Evolutionary conservation across 2,329 filamentous ascomycete genomes (phyloP), one percentile per base, ranked within the genome.

Genomic region (Alternaria viburni): DNA sequence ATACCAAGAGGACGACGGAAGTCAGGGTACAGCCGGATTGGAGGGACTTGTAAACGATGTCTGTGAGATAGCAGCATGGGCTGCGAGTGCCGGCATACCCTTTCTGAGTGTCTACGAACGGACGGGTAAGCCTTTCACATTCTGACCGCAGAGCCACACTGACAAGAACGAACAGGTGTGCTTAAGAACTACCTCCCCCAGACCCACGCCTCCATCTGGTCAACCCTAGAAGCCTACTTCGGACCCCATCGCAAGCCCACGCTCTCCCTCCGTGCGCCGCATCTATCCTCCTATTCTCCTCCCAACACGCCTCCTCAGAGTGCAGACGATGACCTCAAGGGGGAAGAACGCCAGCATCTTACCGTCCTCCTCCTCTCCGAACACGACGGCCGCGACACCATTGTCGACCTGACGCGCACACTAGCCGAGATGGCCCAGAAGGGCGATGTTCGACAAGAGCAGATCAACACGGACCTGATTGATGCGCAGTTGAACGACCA

Each of bases 331-430:
- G 63, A 71, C 15, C 66, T 74, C 21, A 75, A 76, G 32, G 54
- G 66, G 46, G 54, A 67, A 56, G 47, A 64, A 57, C 66, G 68
- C 61, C 80, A 79, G 23, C 81, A 86, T 63, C 79, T 90, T 17
- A 87, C 85, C 5, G 81, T 98, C 17, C 87, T 97, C 61, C 87
- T 99, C 43, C 88, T 99, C 54, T 97, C 93, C 13, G 88, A 89
- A 41, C 91, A 95, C 59, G 96, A 99, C 73, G 95, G 96, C 52
- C 89, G 95, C 58, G 93, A 97, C 75, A 97, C 95, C 5, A 88
- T 99, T 66, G 94, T 99, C 44, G 96, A 99, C 79, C 86, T 99
- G 49, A 99, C 96, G 45, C 93, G 94, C 76, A 98, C 96, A 1
- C 85, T 99, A 21, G 89, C 95, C 6, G 93, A 97, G 76, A 98